Base-by-base conservation (phyloP, 257 asterid species). In the Solanum rostratum region DNA sequence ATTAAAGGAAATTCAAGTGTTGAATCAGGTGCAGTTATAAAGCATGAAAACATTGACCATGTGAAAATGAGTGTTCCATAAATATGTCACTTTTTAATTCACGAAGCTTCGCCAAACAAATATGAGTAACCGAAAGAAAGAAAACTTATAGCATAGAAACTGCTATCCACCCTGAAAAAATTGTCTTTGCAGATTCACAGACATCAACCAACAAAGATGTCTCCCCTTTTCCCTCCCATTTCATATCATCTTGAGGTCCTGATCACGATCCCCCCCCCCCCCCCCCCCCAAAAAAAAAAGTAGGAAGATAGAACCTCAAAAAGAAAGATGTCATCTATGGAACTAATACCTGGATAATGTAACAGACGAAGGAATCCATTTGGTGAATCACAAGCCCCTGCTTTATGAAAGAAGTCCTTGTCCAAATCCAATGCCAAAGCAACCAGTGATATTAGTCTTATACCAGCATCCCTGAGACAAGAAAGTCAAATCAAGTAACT, bases 391-490 rank as follows among this genome's bases (percentile, higher is more conserved):
- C 89, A 83, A 50, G 94, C 95, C 63, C 94, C 95, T 27, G 88
- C 79, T 65, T 89, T 87, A 85, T 86, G 76, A 81, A 92, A 92
- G 85, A 89, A 92, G 84, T 84, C 92, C 69, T 92, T 88, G 33
- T 89, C 92, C 80, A 92, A 86, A 88, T 90, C 84, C 82, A 92
- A 82, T 76, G 95, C 92, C 90, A 90, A 70, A 30, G 95, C 91
- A 84, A 92, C 27, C 76, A 88, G 46, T 37, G 91, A 87, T 65
- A 87, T 24, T 53, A 92, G 87, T 70, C 85, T 86, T 79, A 84
- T 88, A 79, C 91, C 94, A 39, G 90, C 91, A 84, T 85, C 82
- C 85, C 95, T 92, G 87, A 82, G 70, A 66, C 63, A 85, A 83
- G 29, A 59, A 43, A 86, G 70, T 80, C 66, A 85, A 83, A 52